These are phyloP conservation scores for Coemansia sp. DNA, from an alignment of 192 early-diverging fungal genomes.

Conservation along the genomic window DNA sequence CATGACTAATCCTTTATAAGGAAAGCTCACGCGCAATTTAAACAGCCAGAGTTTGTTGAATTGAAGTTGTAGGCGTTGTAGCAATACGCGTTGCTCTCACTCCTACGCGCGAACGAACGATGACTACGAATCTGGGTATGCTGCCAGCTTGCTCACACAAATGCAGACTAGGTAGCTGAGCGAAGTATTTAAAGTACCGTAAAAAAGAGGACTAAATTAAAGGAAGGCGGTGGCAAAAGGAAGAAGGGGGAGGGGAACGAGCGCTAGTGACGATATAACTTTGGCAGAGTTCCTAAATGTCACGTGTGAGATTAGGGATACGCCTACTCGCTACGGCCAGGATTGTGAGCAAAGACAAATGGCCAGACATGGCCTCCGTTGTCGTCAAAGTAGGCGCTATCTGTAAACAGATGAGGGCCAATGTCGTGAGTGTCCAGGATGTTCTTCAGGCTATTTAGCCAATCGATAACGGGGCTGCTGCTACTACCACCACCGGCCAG, in stretches of 20 bases:
- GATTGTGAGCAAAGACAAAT: neutral
- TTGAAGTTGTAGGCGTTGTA: neutral
- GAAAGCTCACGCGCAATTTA: neutral
- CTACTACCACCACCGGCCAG: neutral
- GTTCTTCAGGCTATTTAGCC: slow-evolving; percentile 20
- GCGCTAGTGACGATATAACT: neutral
- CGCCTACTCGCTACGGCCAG: neutral
- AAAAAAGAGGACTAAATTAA: neutral
- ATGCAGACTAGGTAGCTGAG: neutral
- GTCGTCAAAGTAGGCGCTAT: neutral
- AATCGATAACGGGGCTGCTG: slow-evolving; percentile 17
- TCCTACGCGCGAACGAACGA: neutral
- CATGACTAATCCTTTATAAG: slow-evolving; percentile 12
- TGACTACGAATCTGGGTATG: neutral
- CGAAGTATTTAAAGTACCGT: neutral
- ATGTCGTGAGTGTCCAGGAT: slow-evolving; percentile 14
- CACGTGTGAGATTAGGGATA: neutral
- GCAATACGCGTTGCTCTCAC: neutral
- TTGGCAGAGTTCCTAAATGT: neutral
- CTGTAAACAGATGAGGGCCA: neutral
- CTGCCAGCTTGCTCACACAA: neutral
- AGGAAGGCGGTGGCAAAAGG: neutral
- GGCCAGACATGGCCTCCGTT: neutral
- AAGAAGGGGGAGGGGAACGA: neutral
- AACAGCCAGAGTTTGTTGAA: neutral